phyloP scores from a whole-genome alignment of 345 rosid species.

The Murraya koenigii region DNA sequence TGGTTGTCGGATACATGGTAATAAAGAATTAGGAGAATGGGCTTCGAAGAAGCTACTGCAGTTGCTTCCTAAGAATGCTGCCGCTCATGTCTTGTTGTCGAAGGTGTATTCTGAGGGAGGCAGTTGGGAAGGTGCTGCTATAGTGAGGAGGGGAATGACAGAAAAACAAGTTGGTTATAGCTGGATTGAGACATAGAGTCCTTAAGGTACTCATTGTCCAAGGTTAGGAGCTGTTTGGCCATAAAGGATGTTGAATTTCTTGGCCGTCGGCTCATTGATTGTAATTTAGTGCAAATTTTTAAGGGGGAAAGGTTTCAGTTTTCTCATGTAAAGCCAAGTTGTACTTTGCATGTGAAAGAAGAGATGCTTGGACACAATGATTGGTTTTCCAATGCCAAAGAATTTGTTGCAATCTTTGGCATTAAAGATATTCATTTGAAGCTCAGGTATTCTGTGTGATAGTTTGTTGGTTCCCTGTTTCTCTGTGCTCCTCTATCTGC shows the following conservation, averaged over 20 bases:
- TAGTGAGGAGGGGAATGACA: constrained; percentile 14
- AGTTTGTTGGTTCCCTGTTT: neutral
- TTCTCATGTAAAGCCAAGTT: neutral
- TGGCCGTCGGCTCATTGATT: neutral
- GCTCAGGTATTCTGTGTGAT: neutral
- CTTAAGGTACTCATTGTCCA: neutral
- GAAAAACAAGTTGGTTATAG: constrained; percentile 29
- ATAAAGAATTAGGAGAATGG: constrained; percentile 38
- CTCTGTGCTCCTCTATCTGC: neutral
- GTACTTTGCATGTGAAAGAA: neutral
- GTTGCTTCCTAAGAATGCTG: constrained; percentile 36
- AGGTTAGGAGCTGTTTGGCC: neutral
- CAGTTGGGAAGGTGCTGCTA: constrained; percentile 40
- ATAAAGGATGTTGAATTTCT: neutral
- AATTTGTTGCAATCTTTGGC: neutral
- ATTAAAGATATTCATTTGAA: neutral
- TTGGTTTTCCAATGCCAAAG: neutral
- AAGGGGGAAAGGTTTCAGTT: neutral
- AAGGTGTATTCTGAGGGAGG: constrained; percentile 35
- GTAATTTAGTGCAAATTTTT: neutral
- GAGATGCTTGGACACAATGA: neutral
- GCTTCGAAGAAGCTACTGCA: constrained; percentile 29
- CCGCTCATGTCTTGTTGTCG: constrained; percentile 26
- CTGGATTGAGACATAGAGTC: constrained; percentile 22
- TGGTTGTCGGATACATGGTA: constrained; percentile 41